A percentile compares a stretch with the other conserved stretches of the same genome.
Evolutionary conservation across 2,329 filamentous ascomycete genomes (phyloP).

Genomic region (Diaporthe caulivora): DNA sequence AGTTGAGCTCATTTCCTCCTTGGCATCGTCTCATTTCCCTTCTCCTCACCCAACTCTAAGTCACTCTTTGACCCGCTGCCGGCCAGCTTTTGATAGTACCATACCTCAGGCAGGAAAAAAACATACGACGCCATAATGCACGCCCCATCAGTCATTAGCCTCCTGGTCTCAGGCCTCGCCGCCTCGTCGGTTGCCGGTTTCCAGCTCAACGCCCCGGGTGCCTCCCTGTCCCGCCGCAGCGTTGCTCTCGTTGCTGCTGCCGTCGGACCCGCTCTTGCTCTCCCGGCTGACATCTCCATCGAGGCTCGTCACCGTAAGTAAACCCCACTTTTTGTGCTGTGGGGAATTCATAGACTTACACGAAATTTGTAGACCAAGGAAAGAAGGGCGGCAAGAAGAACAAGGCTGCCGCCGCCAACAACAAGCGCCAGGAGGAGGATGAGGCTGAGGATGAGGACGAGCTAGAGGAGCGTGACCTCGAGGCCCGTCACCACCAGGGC

Average conservation of each 20-base stretch:
- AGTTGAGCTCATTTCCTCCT: slow-evolving; percentile 31
- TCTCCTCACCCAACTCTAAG: slow-evolving; percentile 29
- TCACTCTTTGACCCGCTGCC: slow-evolving; percentile 36
- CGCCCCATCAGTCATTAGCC: slow-evolving; percentile 36
- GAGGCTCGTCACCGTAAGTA: slow-evolving; percentile 38
- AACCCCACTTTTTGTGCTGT: neutral
- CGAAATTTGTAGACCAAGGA: slow-evolving; percentile 15
- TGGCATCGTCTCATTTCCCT: slow-evolving; percentile 10
- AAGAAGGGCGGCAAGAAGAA: slow-evolving; percentile 38
- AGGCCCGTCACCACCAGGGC: slow-evolving; percentile 35
- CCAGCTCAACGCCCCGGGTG: slow-evolving; percentile 30
- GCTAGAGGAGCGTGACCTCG: slow-evolving; percentile 21
- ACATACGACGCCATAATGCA: slow-evolving; percentile 36
- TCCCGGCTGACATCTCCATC: slow-evolving; percentile 40
- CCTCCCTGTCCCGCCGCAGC: slow-evolving; percentile 35
- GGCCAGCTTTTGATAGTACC: slow-evolving; percentile 35
- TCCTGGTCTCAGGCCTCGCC: slow-evolving; percentile 37
- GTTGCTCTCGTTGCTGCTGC: slow-evolving; percentile 34
- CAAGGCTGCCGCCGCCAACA: slow-evolving; percentile 10
- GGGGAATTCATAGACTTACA: neutral
- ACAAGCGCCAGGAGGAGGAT: slow-evolving; percentile 20
- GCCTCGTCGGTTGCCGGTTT: slow-evolving; percentile 34
- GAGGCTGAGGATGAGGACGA: slow-evolving; percentile 16
- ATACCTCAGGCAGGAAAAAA: slow-evolving; percentile 15
- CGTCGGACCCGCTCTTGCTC: slow-evolving; percentile 40